These are phyloP conservation scores for Colletotrichum graminicola DNA, from an alignment of 2,329 filamentous ascomycete species.

Conservation along the genomic window DNA sequence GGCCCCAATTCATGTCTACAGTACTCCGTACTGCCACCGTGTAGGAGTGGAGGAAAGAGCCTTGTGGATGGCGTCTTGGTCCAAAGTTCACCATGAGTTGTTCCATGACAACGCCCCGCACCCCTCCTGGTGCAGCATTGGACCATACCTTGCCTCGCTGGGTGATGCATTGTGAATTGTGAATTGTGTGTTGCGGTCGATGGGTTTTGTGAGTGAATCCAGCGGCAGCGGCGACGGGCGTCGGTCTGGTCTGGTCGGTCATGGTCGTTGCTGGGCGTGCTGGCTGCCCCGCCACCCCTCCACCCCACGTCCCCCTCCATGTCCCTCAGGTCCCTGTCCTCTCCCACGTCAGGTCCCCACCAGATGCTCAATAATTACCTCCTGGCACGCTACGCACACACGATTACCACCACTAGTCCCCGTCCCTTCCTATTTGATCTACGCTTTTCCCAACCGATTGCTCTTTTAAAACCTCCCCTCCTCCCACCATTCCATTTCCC, in stretches of 20 bases:
- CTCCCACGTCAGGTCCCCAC: constrained; percentile 42
- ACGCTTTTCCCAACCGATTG: constrained; percentile 35
- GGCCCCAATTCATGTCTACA: background rate
- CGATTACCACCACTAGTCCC: constrained; percentile 41
- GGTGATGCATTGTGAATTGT: background rate
- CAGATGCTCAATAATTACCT: constrained; percentile 41
- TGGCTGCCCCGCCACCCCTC: constrained; percentile 33
- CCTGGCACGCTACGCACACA: background rate
- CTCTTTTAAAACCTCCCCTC: constrained; percentile 24
- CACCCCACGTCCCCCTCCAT: constrained; percentile 28
- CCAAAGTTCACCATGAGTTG: background rate
- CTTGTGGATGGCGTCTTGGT: background rate
- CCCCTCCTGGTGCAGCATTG: constrained; percentile 5
- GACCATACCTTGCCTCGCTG: constrained; percentile 18
- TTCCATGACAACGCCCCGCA: constrained; percentile 2
- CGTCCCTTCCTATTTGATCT: constrained; percentile 22
- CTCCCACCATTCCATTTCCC: constrained; percentile 41
- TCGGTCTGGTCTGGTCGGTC: constrained; percentile 11
- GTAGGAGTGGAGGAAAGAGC: background rate
- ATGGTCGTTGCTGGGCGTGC: constrained; percentile 2
- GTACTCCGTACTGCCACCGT: background rate
- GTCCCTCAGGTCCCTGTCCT: constrained; percentile 20
- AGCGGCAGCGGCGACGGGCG: constrained; percentile 18
- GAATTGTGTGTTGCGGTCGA: background rate
- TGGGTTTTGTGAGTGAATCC: constrained; percentile 9